Base-by-base conservation (phyloP, 164 flowering plant species). In the Vitis rupestris region DNA sequence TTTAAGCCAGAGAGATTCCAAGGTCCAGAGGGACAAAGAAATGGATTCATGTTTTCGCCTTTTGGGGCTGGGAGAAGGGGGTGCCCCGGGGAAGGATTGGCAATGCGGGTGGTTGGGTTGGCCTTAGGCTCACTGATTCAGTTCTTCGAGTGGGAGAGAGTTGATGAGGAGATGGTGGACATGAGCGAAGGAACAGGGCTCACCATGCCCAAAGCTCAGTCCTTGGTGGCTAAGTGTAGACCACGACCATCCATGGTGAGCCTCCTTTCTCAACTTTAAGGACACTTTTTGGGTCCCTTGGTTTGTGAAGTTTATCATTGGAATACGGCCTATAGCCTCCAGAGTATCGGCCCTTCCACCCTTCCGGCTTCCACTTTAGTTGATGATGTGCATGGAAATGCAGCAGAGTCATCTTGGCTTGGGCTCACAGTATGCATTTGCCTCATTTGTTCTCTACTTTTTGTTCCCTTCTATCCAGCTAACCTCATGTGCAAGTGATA, bases 141-240 rank as follows among this genome's bases (percentile, higher is more conserved):
- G 59, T 83, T 82, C 64, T 81, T 83, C 31, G 84, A 81, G 64
- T 83, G 86, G 86, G 75, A 73, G 15, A 74, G 73, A 10, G 37
- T 72, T 37, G 65, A 76, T 4, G 66, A 78, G 19, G 80, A 75
- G 1, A 9, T 49, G 72, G 71, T 79, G 56, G 84, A 83, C 29
- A 75, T 81, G 84, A 61, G 29, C 0, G 82, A 79, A 62, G 77
- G 74, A 10, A 0, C 53, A 1, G 87, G 84, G 9, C 13, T 73
- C 1, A 73, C 75, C 9, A 23, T 77, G 82, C 74, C 82, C 37
- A 83, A 59, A 37, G 72, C 66, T 44, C 52, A 52, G 17, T 72
- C 82, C 6, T 77, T 81, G 71, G 64, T 69, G 29, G 82, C 77
- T 2, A 59, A 66, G 59, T 83, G 74, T 53, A 64, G 44, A 52